Percentiles rank a stretch among this genome's conserved stretches.
Evolutionary conservation across 2,329 filamentous ascomycete genomes (phyloP).

Genomic region (Fusarium redolens): DNA sequence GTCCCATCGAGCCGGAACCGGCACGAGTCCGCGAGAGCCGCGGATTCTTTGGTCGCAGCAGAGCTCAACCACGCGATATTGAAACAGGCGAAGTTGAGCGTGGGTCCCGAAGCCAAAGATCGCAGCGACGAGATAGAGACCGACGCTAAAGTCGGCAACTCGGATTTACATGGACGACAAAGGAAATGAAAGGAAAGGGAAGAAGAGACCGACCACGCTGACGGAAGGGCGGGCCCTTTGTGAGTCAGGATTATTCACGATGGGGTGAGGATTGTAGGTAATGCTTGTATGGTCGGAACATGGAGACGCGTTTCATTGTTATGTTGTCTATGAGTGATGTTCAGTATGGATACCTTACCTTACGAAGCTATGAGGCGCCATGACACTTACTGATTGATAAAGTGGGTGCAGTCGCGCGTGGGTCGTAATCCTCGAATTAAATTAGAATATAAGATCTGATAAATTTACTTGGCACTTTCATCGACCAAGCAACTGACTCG

Average conservation of each 20-base stretch:
- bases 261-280: background rate
- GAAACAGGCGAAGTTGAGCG: slow-evolving; percentile 45
- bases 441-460: slow-evolving; percentile 41
- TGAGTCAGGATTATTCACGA: slow-evolving; percentile 36
- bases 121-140: slow-evolving; percentile 38
- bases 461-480: slow-evolving; percentile 42
- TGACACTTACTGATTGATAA: slow-evolving; percentile 31
- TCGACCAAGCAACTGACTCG: slow-evolving; percentile 35
- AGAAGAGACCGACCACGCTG: background rate
- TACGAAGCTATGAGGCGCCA: background rate
- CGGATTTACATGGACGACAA: slow-evolving; percentile 18
- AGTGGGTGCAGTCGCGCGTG: slow-evolving; percentile 17
- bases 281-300: slow-evolving; percentile 11
- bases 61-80: slow-evolving; percentile 45
- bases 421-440: slow-evolving; percentile 17
- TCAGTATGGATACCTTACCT: background rate
- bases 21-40: slow-evolving; percentile 45
- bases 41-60: slow-evolving; percentile 47
- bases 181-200: background rate
- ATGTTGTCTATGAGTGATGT: slow-evolving; percentile 24
- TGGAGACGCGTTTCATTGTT: slow-evolving; percentile 25
- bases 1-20: slow-evolving; percentile 44
- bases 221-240: slow-evolving; percentile 22
- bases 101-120: slow-evolving; percentile 33
- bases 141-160: slow-evolving; percentile 32